These are phyloP conservation scores for Psilocybe subaeruginosa DNA, from an alignment of 768 basidiomycete species.

Conservation along the genomic window DNA sequence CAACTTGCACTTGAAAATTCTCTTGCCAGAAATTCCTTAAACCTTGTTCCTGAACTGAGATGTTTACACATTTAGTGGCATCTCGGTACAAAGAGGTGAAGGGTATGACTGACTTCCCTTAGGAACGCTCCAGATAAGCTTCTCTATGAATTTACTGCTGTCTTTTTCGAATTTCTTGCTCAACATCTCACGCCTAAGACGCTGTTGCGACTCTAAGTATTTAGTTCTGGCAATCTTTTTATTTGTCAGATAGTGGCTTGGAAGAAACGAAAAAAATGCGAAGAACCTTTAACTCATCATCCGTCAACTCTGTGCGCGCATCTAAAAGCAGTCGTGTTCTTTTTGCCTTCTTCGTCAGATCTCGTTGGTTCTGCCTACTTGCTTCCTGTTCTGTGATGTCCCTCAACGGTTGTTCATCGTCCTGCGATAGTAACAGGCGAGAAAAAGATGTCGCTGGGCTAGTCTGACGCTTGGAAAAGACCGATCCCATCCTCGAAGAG, in stretches of 20 bases:
- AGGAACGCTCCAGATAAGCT: slow-evolving; percentile 71
- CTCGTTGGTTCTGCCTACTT: slow-evolving; percentile 18
- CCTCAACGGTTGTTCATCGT: slow-evolving; percentile 30
- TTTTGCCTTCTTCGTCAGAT: slow-evolving; percentile 39
- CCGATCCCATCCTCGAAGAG: slow-evolving; percentile 11
- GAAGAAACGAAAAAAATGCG: background rate
- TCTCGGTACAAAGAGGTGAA: background rate
- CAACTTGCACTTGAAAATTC: slow-evolving; percentile 71
- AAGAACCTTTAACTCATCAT: slow-evolving; percentile 75
- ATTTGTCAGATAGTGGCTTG: background rate
- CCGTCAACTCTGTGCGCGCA: slow-evolving; percentile 76
- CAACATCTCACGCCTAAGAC: slow-evolving; percentile 51
- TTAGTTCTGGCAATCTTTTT: slow-evolving; percentile 61
- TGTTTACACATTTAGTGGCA: background rate
- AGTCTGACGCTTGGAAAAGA: background rate
- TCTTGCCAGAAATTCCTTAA: slow-evolving; percentile 76
- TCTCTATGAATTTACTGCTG: slow-evolving; percentile 53
- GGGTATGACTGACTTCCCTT: slow-evolving; percentile 52
- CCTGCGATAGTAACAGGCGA: slow-evolving; percentile 43
- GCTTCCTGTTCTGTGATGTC: slow-evolving; percentile 31
- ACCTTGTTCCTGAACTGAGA: slow-evolving; percentile 64
- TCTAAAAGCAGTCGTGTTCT: slow-evolving; percentile 67
- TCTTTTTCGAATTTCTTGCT: slow-evolving; percentile 61
- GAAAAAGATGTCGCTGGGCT: slow-evolving; percentile 42
- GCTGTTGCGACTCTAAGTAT: slow-evolving; percentile 67